Evolutionary conservation across 2,329 filamentous ascomycete species (phyloP), one percentile per base, ranked within the genome.

Genomic region (Lomentospora prolificans): DNA sequence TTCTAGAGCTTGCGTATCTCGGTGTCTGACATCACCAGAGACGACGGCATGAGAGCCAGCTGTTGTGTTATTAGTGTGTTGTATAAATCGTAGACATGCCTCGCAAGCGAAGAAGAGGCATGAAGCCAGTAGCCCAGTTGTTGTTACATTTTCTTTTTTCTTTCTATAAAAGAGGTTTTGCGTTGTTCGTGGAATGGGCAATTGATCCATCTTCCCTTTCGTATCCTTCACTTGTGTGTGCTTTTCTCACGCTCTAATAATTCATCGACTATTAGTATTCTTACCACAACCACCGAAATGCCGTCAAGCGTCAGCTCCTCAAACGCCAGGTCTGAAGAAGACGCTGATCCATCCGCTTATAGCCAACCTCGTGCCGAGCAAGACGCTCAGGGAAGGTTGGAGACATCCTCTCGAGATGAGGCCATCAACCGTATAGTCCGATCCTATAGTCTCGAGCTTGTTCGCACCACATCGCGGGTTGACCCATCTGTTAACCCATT

Each of bases 401-500:
- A 41, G 10, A 41, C 12, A 17, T 17, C 36, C 36, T 41, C 36
- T 6, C 12, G 19, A 19, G 36, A 41, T 8, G 36, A 41, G 36
- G 36, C 36, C 36, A 17, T 60, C 3, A 54, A 51, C 4, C 55
- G 58, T 4, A 33, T 61, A 1, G 54, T 61, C 0, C 57, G 58
- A 1, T 48, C 54, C 9, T 59, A 58, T 51, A 62, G 60, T 27
- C 28, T 61, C 1, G 60, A 62, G 4, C 41, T 63, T 2, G 55
- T 60, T 3, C 59, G 57, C 3, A 58, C 59, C 0, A 51, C 50
- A 2, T 60, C 59, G 2, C 50, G 57, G 12, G 53, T 36, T 7
- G 53, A 60, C 8, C 53, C 58, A 5, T 28, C 24, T 41, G 33
- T 57, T 46, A 66, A 66, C n/a, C 62, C 64, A 0, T 41, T 41